Base-by-base conservation (phyloP, 805 yeast species). In the Kodamaea laetipori region DNA sequence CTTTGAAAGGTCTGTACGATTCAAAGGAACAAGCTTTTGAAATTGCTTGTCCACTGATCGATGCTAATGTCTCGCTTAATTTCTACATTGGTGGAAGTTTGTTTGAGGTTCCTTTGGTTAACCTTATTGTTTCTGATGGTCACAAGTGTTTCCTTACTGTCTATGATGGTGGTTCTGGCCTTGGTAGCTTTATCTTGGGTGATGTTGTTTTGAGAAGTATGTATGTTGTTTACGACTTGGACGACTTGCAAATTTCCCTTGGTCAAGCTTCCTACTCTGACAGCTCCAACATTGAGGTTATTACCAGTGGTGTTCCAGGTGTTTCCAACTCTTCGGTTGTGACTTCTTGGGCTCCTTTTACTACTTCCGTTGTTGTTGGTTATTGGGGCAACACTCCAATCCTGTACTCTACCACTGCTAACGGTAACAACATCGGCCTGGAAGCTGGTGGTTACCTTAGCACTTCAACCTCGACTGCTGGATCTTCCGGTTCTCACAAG, bases 291-390 rank as follows among this genome's bases (percentile, higher is more conserved):
- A 49, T 49, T 30, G 36, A 41, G 21, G 67, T 61, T 4, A 72
- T 82, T 31, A 48, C 63, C 3, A 45, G 67, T n/a, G 36, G 61
- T 12, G 71, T 81, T 36, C 84, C 85, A 13, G 62, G 69, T 32
- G 82, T n/a, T n/a, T n/a, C n/a, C n/a, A n/a, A n/a, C n/a, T n/a
- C n/a, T n/a, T n/a, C n/a, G n/a, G n/a, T n/a, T n/a, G n/a, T n/a
- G n/a, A n/a, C 82, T 1, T 57, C 60, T 2, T 55, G 59, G 3
- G 84, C 80, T 0, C 30, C 30, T 21, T 8, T 21, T 21, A n/a
- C 24, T 21, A n/a, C n/a, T n/a, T n/a, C n/a, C n/a, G 24, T 8
- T 6, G 8, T 6, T 21, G 24, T 8, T 21, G 24, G 24, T 21
- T 6, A 21, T 21, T 6, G 6, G 6, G 24, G 24, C 8, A 21